phyloP scores from a whole-genome alignment of 177 flowering plant species.

The Vitis hybrid region DNA sequence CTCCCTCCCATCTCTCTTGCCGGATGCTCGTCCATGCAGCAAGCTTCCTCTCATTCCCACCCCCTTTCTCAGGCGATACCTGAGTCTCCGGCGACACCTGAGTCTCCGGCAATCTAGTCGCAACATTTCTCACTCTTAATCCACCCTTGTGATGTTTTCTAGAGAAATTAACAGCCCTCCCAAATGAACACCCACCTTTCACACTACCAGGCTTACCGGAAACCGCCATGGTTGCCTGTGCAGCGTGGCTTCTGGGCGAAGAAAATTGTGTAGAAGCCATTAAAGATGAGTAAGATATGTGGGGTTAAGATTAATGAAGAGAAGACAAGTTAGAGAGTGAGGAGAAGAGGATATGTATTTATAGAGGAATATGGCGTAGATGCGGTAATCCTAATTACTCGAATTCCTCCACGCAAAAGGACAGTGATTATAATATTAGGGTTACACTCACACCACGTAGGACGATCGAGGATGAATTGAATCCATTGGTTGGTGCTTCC shows the following conservation, averaged over 20 bases:
- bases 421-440: conserved; percentile 12
- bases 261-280: conserved; percentile 56
- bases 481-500: neutral
- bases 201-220: conserved; percentile 2
- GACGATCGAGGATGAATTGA: neutral
- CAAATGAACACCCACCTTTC: conserved; percentile 4
- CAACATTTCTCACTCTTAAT: conserved; percentile 26
- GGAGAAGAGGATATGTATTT: neutral
- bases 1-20: conserved; percentile 91
- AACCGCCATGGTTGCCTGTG: conserved; percentile 5
- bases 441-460: too few species aligned
- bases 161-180: conserved; percentile 4
- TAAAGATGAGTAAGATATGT: neutral
- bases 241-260: conserved; percentile 11
- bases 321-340: neutral
- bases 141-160: conserved; percentile 2
- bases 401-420: conserved; percentile 42
- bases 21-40: conserved; percentile 81
- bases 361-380: conserved; percentile 3
- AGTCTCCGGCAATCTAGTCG: conserved; percentile 18
- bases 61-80: conserved; percentile 16
- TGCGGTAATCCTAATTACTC: conserved; percentile 37
- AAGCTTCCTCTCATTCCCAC: conserved; percentile 20
- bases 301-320: too few species aligned
- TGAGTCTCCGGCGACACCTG: neutral